These are phyloP conservation scores for Taiwanofungus camphoratus DNA, from an alignment of 1,284 basidiomycete genomes.

Conservation along the genomic window DNA sequence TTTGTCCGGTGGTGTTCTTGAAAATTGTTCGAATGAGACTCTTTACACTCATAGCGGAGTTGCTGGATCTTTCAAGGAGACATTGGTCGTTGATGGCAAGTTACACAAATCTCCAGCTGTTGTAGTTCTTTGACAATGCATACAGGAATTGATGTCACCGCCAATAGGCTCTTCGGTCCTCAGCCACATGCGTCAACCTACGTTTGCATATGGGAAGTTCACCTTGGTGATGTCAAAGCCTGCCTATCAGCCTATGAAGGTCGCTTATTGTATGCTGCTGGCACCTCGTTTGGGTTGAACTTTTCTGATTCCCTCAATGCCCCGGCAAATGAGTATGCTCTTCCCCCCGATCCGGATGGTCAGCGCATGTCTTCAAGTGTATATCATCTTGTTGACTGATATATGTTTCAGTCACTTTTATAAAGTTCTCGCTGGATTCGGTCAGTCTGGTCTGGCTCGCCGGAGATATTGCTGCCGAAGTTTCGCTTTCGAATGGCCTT, in stretches of 20 bases:
- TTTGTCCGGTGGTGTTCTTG: conserved; percentile 46
- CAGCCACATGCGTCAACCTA: conserved; percentile 82
- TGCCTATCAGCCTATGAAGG: conserved; percentile 53
- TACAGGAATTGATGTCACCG: conserved; percentile 71
- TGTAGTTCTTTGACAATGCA: conserved; percentile 20
- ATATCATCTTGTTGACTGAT: background rate
- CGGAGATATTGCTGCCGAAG: conserved; percentile 46
- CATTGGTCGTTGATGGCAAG: conserved; percentile 61
- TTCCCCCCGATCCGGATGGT: conserved; percentile 73
- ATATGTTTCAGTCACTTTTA: conserved; percentile 53
- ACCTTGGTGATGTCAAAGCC: conserved; percentile 56
- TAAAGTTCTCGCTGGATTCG: conserved; percentile 53
- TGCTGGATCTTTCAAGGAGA: conserved; percentile 28
- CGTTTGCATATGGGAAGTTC: conserved; percentile 86
- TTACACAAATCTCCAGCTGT: conserved; percentile 2
- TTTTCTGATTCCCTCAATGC: conserved; percentile 76
- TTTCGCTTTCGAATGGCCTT: conserved; percentile 57
- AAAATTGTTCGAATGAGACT: conserved; percentile 42
- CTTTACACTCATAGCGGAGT: conserved; percentile 28
- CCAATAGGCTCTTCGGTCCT: conserved; percentile 84
- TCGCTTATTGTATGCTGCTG: conserved; percentile 46
- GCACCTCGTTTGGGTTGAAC: conserved; percentile 59
- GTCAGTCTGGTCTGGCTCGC: conserved; percentile 53
- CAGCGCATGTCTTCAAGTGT: conserved; percentile 21
- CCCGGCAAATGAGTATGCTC: conserved; percentile 65